These are phyloP conservation scores for Berkeleyomyces basicola DNA, from an alignment of 2,329 filamentous ascomycete genomes.

Conservation along the genomic window DNA sequence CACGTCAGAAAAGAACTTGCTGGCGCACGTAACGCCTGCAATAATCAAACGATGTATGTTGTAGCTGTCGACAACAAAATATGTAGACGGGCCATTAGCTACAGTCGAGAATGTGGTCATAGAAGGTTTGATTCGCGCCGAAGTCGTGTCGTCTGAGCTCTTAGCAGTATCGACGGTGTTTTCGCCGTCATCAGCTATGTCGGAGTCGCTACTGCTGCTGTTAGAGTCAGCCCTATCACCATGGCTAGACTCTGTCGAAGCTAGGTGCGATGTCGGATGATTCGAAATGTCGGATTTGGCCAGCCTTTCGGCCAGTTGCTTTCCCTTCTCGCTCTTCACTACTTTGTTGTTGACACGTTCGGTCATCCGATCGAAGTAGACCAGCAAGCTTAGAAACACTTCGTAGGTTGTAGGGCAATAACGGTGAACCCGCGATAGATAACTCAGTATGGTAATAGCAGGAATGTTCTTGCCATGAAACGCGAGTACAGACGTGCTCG, in stretches of 20 bases:
- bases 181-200: background rate
- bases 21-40: conserved; percentile 90
- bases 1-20: conserved; percentile 98
- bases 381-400: conserved; percentile 83
- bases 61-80: conserved; percentile 94
- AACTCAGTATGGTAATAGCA: conserved; percentile 91
- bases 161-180: conserved; percentile 14
- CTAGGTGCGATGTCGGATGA: background rate
- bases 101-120: background rate
- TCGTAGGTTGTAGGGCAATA: conserved; percentile 98
- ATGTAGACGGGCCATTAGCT: conserved; percentile 24
- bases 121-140: conserved; percentile 18
- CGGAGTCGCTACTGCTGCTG: background rate
- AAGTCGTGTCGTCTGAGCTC: conserved; percentile 23
- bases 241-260: background rate
- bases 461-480: conserved; percentile 98
- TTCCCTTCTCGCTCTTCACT: conserved; percentile 42
- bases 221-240: background rate
- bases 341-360: conserved; percentile 79
- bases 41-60: conserved; percentile 97
- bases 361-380: conserved; percentile 98
- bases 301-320: background rate
- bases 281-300: background rate
- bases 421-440: conserved; percentile 89
- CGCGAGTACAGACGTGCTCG: conserved; percentile 58